A percentile compares a stretch with the other conserved stretches of the same genome.
phyloP scores from a whole-genome alignment of 164 flowering plant species.

The Stephania yunnanensis region DNA sequence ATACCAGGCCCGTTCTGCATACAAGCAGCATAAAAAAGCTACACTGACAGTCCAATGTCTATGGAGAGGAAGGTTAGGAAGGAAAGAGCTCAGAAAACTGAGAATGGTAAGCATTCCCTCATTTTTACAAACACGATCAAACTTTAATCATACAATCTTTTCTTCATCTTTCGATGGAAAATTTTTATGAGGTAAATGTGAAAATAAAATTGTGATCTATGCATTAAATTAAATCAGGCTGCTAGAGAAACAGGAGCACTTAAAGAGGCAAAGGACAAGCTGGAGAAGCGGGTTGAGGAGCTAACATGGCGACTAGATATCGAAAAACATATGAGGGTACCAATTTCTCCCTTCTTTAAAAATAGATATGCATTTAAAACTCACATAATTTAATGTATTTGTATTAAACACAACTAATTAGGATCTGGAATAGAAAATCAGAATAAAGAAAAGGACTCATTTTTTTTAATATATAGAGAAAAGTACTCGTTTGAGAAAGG shows the following conservation, averaged over 20 bases:
- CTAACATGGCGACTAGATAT: slow-evolving; percentile 74
- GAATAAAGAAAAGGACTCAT: too few relatives aligned
- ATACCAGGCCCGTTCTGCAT: slow-evolving; percentile 36
- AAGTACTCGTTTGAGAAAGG: too few relatives aligned
- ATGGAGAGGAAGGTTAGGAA: slow-evolving; percentile 65
- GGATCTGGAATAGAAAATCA: too few relatives aligned
- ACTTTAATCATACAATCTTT: not conserved
- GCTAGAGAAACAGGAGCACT: slow-evolving; percentile 91
- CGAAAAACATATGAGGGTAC: slow-evolving; percentile 77
- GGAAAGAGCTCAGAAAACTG: slow-evolving; percentile 68
- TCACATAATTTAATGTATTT: not conserved
- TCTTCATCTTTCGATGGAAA: not conserved
- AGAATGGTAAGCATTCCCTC: slow-evolving; percentile 45
- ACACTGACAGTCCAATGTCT: slow-evolving; percentile 59
- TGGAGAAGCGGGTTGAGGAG: slow-evolving; percentile 88
- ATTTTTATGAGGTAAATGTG: not conserved
- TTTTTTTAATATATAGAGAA: too few relatives aligned
- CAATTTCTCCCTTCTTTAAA: slow-evolving; percentile 9
- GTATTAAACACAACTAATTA: not conserved
- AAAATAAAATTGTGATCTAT: not conserved
- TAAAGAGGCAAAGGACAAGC: slow-evolving; percentile 80
- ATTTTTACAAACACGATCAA: not conserved
- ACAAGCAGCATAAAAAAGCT: slow-evolving; percentile 49
- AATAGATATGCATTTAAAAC: not conserved
- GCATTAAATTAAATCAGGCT: slow-evolving; percentile 37